A percentile compares a stretch with the other conserved stretches of the same genome.
These are phyloP conservation scores for Chlamydomonas sp. DNA, from an alignment of 139 green algal genomes.

Conservation along the genomic window DNA sequence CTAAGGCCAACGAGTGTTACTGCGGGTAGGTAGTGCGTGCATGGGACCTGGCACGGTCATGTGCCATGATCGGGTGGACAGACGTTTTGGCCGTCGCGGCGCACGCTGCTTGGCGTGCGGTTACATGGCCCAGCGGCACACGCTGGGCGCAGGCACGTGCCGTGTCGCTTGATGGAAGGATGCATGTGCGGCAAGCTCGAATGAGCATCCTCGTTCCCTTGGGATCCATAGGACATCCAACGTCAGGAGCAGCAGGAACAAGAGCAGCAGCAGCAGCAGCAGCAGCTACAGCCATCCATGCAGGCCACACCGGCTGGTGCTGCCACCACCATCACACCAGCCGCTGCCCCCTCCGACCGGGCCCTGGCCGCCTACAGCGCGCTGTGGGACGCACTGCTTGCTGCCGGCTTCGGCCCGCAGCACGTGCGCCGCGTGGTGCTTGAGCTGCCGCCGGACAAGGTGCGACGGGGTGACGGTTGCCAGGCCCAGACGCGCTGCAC, in stretches of 20 bases:
- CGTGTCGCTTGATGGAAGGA: no score
- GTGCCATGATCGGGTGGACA: no score
- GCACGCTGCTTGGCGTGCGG: no score
- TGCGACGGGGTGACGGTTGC: not conserved
- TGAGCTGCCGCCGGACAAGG: constrained; percentile 39
- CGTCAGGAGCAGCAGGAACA: not conserved
- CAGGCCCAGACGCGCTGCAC: not conserved
- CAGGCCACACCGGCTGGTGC: no score
- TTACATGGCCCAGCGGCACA: no score
- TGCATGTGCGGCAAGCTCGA: no score
- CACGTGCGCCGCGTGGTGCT: constrained; percentile 43
- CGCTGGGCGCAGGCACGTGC: no score
- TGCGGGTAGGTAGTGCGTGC: no score
- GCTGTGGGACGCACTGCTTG: constrained; percentile 48
- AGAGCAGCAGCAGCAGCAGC: not conserved
- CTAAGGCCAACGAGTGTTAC: no score
- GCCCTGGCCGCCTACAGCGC: not conserved
- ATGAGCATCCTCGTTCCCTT: not conserved
- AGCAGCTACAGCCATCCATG: not conserved
- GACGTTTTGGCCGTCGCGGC: no score
- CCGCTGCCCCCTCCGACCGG: not conserved
- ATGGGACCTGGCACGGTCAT: no score
- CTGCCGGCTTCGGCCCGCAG: constrained; percentile 44
- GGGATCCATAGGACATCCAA: not conserved
- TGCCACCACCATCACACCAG: not conserved